Percentiles rank a stretch among this genome's conserved stretches.
Evolutionary conservation across 2,329 filamentous ascomycete genomes (phyloP).

Genomic region (Elsinoe perseae): DNA sequence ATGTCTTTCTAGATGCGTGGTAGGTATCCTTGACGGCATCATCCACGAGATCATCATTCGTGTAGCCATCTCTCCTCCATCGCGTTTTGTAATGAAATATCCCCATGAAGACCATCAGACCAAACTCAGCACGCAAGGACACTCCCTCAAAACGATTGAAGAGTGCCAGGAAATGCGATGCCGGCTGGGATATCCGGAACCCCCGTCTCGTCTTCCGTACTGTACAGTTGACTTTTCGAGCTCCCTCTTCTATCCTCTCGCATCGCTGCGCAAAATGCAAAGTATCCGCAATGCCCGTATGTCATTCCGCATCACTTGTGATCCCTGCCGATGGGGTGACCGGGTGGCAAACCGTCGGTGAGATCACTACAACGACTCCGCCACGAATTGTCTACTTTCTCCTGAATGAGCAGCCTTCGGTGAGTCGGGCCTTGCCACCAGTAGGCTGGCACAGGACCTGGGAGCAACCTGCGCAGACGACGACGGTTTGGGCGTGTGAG

Average conservation of each 20-base stretch:
- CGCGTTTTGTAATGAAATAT: slow-evolving; percentile 17
- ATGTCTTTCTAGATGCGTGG: slow-evolving; percentile 29
- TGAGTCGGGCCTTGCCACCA: slow-evolving; percentile 97
- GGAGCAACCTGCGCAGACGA: slow-evolving; percentile 99
- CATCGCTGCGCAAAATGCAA: slow-evolving; percentile 16
- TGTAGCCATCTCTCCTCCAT: slow-evolving; percentile 27
- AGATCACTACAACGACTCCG: slow-evolving; percentile 18
- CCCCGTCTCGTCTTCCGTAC: slow-evolving; percentile 19
- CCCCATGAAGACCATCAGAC: slow-evolving; percentile 4
- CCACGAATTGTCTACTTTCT: slow-evolving; percentile 75
- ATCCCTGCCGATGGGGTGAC: slow-evolving; percentile 16
- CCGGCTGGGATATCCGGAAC: slow-evolving; percentile 23
- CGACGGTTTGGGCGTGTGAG: slow-evolving; percentile 99
- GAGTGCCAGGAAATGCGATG: slow-evolving; percentile 16
- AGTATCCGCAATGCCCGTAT: slow-evolving; percentile 18
- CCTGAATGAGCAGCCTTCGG: slow-evolving; percentile 99
- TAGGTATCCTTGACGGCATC: slow-evolving; percentile 39
- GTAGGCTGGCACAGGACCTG: slow-evolving; percentile 99
- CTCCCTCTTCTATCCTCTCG: slow-evolving; percentile 24
- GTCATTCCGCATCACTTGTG: slow-evolving; percentile 20
- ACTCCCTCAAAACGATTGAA: slow-evolving; percentile 17
- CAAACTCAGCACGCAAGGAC: slow-evolving; percentile 16
- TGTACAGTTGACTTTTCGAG: slow-evolving; percentile 20
- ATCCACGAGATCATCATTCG: slow-evolving; percentile 23
- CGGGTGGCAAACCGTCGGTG: slow-evolving; percentile 12